Base-by-base conservation (phyloP, 2,329 filamentous ascomycete species). In the Aspergillus sp. region DNA sequence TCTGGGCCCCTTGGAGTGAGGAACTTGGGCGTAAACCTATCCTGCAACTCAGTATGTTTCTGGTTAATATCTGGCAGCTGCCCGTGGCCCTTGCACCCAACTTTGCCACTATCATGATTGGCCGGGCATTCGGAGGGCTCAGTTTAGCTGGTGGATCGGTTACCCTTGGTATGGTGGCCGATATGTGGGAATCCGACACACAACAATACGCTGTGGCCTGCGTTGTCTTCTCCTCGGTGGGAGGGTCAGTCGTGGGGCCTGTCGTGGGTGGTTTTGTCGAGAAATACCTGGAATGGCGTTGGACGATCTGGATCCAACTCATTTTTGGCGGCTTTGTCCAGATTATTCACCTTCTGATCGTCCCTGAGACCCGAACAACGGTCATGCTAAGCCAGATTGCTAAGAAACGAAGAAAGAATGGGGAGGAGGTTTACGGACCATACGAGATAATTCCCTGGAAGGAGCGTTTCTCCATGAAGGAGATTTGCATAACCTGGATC, bases 1-100 rank as follows among this genome's bases (percentile, higher is more conserved):
- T 93, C 0, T 95, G 91, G 91, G 91, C 91, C 0, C 91, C 91
- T 0, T 95, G 90, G 89, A 90, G 86, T 46, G 91, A 96, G 71
- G 91, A 95, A 68, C 80, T 93, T 49, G 91, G 91, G 19, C 85
- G 91, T 49, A 89, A 87, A 78, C 87, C 87, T 2, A 83, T 95
- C 55, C 80, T 93, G 19, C 90, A 93, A 79, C 75, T 82, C 25
- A 90, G 86, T 37, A 76, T 95, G 55, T 82, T 89, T 62, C 77
- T 95, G 9, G 89, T 93, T 73, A 95, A 95, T 66, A 73, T 93
- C 55, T 95, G 84, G 80, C 88, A 90, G 63, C 72, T 92, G 0
- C 88, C 87, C 3, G 88, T 91, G 31, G 89, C 84, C 0, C 75
- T 92, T 41, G 89, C 89, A 0, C 86, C 85, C 7, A 92, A 92